Evolutionary conservation across 2,329 filamentous ascomycete genomes (phyloP), one percentile per base, ranked within the genome.

Genomic region (Sclerotinia spermophila): DNA sequence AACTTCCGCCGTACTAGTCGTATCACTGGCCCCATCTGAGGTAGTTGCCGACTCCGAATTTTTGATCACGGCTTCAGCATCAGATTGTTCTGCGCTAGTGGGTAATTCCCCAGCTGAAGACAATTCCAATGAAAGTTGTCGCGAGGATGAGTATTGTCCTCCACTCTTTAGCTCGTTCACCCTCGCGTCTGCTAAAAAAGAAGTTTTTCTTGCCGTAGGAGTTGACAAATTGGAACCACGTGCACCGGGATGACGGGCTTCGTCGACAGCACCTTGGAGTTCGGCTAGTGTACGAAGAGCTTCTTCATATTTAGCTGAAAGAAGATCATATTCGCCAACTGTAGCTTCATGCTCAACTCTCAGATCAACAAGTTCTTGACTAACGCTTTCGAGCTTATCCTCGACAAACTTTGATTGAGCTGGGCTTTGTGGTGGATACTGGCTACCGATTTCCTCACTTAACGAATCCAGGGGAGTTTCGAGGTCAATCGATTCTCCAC

Each of bases 101-200:
- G 88, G 88, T 79, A 91, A 92, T 78, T 92, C 92, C 86, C 91
- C 88, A 84, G 88, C 93, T 80, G 91, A 97, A 78, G 93, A 97
- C 80, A 97, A 87, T 83, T 98, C 96, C 83, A 93, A 96, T 75
- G 93, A 97, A 76, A 97, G 90, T 78, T 94, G 97, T 81, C 91
- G 93, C 83, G 93, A 94, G 78, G 92, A 94, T 81, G 92, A 92
- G 79, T 84, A 86, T 82, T 88, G 88, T 81, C 84, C 82, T 75
- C 82, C 83, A 85, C 89, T 86, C 83, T 90, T 94, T 80, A 87
- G 83, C 79, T 89, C 90, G 82, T 87, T 90, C 78, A 89, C 88
- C 82, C 88, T 89, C 77, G 86, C 84, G 79, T 94, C 90, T 73
- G 89, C 93, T 87, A 96, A 90, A 90, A 96, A 96, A 86, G 94